Conservation (phyloP, 2,329 filamentous ascomycete genomes). For the Fusarium sp. region DNA sequence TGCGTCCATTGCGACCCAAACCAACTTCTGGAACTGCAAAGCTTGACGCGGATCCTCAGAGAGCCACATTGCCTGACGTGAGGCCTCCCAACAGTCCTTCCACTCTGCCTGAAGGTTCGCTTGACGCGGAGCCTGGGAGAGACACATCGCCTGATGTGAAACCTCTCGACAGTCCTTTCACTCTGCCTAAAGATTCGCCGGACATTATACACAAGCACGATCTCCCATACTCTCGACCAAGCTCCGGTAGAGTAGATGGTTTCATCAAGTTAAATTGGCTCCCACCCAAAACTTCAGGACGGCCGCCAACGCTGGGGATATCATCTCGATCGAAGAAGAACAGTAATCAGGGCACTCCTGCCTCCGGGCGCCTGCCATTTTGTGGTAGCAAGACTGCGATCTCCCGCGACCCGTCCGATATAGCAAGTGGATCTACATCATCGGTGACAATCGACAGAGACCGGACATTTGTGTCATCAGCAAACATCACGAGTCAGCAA, state of each 20-base stretch:
- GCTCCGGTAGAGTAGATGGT: not conserved
- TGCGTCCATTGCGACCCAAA: not conserved
- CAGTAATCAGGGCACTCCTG: not conserved
- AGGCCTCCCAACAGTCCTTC: not conserved
- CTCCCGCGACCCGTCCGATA: not conserved
- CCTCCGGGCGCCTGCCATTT: not conserved
- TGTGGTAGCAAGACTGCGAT: not conserved
- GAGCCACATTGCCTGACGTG: not conserved
- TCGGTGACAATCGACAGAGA: not conserved
- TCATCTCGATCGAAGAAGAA: not conserved
- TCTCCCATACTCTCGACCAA: not conserved
- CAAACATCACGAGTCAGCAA: not conserved
- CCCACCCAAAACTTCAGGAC: not conserved
- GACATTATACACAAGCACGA: not conserved
- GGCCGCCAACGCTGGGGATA: not conserved
- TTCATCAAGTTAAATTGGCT: not conserved
- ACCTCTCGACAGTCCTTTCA: not conserved
- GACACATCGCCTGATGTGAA: not conserved
- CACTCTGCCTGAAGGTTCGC: not conserved
- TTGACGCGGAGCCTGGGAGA: not conserved
- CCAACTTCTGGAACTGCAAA: not conserved
- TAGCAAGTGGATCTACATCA: not conserved
- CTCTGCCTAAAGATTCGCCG: not conserved
- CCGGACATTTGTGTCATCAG: not conserved
- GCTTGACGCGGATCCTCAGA: not conserved